These are phyloP conservation scores for Penicillium oxalicum DNA, from an alignment of 2,329 filamentous ascomycete species.

Conservation along the genomic window DNA sequence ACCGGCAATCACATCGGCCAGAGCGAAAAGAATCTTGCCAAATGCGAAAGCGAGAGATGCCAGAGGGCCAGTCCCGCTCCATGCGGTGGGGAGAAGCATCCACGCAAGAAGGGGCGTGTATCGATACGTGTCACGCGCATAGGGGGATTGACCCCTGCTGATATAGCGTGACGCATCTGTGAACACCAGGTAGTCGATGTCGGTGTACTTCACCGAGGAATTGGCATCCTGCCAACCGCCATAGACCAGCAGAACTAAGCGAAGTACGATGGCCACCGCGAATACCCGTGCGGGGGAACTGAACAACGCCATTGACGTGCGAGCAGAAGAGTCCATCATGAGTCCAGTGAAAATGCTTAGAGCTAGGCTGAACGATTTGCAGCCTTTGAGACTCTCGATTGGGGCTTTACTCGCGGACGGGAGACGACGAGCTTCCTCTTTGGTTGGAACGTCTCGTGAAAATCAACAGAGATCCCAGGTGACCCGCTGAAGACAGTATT, in stretches of 20 bases:
- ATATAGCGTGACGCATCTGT: slow-evolving; percentile 85
- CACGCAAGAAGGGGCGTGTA: slow-evolving; percentile 93
- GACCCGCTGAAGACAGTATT: background rate
- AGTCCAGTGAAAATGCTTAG: no score
- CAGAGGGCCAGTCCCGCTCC: slow-evolving; percentile 29
- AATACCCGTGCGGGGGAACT: slow-evolving; percentile 31
- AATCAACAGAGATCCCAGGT: background rate
- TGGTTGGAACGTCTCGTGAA: background rate
- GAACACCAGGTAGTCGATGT: slow-evolving; percentile 98
- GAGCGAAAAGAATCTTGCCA: slow-evolving; percentile 81
- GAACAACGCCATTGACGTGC: slow-evolving; percentile 23
- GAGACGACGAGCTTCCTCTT: background rate
- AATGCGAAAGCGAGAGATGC: slow-evolving; percentile 54
- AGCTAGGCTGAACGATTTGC: no score
- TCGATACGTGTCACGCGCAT: slow-evolving; percentile 86
- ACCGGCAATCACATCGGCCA: slow-evolving; percentile 77
- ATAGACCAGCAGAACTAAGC: slow-evolving; percentile 71
- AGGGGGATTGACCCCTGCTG: slow-evolving; percentile 64
- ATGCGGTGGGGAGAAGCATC: slow-evolving; percentile 76
- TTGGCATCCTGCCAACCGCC: slow-evolving; percentile 88
- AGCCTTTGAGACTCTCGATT: no score
- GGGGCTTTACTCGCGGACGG: background rate
- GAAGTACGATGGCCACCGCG: slow-evolving; percentile 52
- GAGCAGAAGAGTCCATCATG: no score
- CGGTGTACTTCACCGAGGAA: slow-evolving; percentile 92